Evolutionary conservation across 116 monocot species (phyloP), one percentile per base, ranked within the genome.

Genomic region (Papilionanthe hybrid): DNA sequence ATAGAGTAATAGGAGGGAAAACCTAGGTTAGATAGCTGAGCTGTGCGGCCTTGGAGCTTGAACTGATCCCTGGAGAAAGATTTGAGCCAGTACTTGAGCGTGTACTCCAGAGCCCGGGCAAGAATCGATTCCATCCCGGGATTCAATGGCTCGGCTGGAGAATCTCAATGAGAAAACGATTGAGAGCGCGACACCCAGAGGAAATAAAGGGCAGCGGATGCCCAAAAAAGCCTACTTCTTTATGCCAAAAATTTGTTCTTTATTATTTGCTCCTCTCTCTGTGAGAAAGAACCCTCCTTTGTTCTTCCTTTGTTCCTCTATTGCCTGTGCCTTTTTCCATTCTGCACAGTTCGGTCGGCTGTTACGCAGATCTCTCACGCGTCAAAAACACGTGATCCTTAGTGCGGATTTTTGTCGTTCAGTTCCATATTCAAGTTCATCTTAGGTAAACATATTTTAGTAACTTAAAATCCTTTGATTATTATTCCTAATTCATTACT

Each of bases 61-160:
- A 99, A 99, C 82, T 99, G 95, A 85, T 99, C 99, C 32, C 99
- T 83, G 84, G 99, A 91, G 85, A 93, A 99, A 77, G 95, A 99
- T 67, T 93, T 93, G 72, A 99, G 99, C 99, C 99, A 99, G 86
- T 99, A 95, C 83, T 93, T 99, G 83, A 99, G 95, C 77, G 99
- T 99, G 90, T 99, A 99, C 87, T 99, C 99, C 65, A 99, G 86
- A 45, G 99, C 99, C 78, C 87, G 83, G 45, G 99, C 99, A 15
- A 99, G 72, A 60, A 99, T 99, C 83, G 99, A 99, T 87, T 99
- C 99, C 99, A 99, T 88, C 60, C 47, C 42, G 22, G 80, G 42
- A 73, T 49, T 50, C 73, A 42, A 41, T 18, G 73, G 11, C 58
- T 28, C 4, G 13, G 69, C 28, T 17, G 69, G 3, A 71, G 69